Evolutionary conservation across 2,329 filamentous ascomycete species (phyloP), one percentile per base, ranked within the genome.

Genomic region (Calonectria pseudoturangicola): DNA sequence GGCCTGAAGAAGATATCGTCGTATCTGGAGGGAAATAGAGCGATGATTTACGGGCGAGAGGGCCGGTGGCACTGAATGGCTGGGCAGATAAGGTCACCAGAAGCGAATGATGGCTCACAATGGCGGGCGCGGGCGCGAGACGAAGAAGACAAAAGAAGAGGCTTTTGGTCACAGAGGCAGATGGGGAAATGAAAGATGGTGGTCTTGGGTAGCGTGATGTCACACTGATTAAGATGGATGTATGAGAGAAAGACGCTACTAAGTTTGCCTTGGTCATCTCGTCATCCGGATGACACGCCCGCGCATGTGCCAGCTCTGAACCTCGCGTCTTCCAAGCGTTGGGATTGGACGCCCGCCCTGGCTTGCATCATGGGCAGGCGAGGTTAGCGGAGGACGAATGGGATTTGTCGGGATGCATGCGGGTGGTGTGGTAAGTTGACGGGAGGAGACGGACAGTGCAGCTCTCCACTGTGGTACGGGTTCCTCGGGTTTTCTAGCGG

Each of bases 401-500:
- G 70, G 60, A 43, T 50, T 60, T 36, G 30, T 43, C 65, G 36
- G 50, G 43, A 62, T 66, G 45, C 43, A 51, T 70, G 54, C 41
- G 43, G 58, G 54, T 72, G 66, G 70, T 72, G 62, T 72, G 70
- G 66, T 70, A 62, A 66, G 70, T 70, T 43, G 62, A 51, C 25
- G 16, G 36, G 21, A 30, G 36, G 27, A 25, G 39, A 51, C 41
- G 48, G 41, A 69, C 41, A 58, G 65, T 60, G n/a, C 33, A 41
- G 54, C 21, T 50, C 60, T 27, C 50, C 66, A 69, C 70, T 69
- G 60, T 65, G 28, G 58, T 56, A 28, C 21, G 21, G 36, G 33
- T 27, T 45, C 39, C 28, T 66, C 77, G 77, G 77, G 76, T 74
- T 79, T 79, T 79, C 76, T 78, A 67, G 71, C 77, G 77, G 76